phyloP scores from a whole-genome alignment of 2,329 filamentous ascomycete species.

The Beauveria rudraprayagi region DNA sequence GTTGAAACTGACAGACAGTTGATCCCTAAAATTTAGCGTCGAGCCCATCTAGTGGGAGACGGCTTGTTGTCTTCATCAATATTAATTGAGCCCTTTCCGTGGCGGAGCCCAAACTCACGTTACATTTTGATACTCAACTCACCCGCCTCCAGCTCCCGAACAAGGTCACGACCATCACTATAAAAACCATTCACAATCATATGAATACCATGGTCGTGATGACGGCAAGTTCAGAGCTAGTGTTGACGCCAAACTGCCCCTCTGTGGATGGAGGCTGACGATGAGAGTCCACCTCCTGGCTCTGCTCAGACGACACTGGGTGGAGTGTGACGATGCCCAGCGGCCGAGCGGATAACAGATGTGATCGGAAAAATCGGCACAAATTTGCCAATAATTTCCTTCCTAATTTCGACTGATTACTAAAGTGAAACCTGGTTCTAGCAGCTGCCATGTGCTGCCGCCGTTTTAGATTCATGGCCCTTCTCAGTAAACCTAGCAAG shows the following conservation, averaged over 20 bases:
- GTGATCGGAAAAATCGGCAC: not conserved
- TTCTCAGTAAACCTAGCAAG: too few species aligned
- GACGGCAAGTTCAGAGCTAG: not conserved
- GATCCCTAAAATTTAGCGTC: not conserved
- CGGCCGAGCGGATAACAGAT: not conserved
- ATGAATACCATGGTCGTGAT: not conserved
- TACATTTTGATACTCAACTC: not conserved
- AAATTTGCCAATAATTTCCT: not conserved
- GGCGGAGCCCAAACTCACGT: slow-evolving; percentile 6
- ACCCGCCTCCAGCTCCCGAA: not conserved
- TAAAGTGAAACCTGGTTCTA: not conserved
- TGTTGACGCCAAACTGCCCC: not conserved
- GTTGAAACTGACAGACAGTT: slow-evolving; percentile 4
- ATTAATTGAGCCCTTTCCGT: not conserved
- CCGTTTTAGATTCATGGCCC: too few species aligned
- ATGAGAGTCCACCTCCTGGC: not conserved
- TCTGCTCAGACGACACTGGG: not conserved
- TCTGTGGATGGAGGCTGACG: not conserved
- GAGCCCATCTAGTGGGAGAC: not conserved
- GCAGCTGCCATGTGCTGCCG: not conserved
- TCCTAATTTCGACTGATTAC: too few species aligned
- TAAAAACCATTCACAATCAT: not conserved
- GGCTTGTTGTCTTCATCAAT: slow-evolving; percentile 2
- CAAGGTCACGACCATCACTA: not conserved
- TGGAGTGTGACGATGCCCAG: not conserved